Base-by-base conservation (phyloP, 257 asterid genomes). In the Dorcoceras hygrometricum region DNA sequence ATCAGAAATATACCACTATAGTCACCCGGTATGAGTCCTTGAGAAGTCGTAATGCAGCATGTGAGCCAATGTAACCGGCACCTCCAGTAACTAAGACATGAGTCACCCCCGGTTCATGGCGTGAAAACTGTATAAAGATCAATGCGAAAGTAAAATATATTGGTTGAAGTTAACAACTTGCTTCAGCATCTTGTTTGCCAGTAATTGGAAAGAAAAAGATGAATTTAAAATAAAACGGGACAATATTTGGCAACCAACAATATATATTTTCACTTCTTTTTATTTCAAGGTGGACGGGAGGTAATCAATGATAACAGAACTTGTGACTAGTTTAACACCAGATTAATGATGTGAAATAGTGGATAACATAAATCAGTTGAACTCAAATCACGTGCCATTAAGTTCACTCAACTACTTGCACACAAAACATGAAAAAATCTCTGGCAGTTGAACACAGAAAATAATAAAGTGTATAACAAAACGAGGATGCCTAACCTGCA, bases 41-140 rank as follows among this genome's bases (percentile, higher is more conserved):
- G 7, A 54, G 61, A 57, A 82, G 84, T 31, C 83, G 77, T 25
- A 82, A 82, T 23, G 82, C 59, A 43, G 87, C 85, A 68, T 82
- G 87, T 46, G 87, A 82, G 43, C 87, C 87, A 62, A 82, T 82
- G 62, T 68, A 82, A 51, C 87, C 87, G 32, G 87, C 87, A 57
- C 87, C 87, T 66, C 87, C 87, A 18, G 87, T 82, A 25, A 82
- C 87, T 57, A 82, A 59, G 26, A 82, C 87, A 59, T 82, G 85
- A 31, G 78, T 68, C 22, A 82, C 79, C 29, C 87, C 85, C 11
- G 78, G 61, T 71, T 79, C 87, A 26, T 64, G 82, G 23, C 28
- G 67, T 23, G 85, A 77, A 72, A 82, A 79, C 87, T 82, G 78
- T 26, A 72, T 7, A 43, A 10, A 43, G 14, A 12, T 12, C 1